These are phyloP conservation scores for Angomonas deanei DNA, from an alignment of 208 protist species.

Conservation along the genomic window DNA sequence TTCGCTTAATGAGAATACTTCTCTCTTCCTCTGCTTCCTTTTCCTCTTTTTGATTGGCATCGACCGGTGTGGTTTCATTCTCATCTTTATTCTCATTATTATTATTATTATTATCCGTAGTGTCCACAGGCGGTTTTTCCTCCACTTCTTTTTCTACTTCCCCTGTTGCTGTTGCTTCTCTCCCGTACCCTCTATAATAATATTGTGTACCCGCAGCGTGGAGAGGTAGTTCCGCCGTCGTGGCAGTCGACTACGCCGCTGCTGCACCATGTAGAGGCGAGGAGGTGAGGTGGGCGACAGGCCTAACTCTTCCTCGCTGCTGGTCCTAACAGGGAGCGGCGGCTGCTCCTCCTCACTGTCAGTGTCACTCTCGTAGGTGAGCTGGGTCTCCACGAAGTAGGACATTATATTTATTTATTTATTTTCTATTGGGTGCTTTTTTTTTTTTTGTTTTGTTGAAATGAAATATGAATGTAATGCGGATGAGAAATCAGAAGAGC, in stretches of 20 bases:
- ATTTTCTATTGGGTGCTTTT: slow-evolving; percentile 2
- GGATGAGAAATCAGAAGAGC: too few relatives aligned
- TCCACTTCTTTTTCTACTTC: not conserved
- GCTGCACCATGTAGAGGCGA: not conserved
- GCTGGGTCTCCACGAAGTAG: not conserved
- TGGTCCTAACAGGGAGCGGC: too few relatives aligned
- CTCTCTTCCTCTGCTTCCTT: not conserved
- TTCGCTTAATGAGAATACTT: not conserved
- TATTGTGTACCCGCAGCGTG: not conserved
- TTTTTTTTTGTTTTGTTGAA: slow-evolving; percentile 2
- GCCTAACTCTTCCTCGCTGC: not conserved
- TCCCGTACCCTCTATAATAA: not conserved
- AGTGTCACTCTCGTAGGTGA: not conserved
- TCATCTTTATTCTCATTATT: slow-evolving; percentile 1
- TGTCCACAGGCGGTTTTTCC: not conserved
- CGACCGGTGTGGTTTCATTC: too few relatives aligned
- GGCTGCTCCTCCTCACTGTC: not conserved
- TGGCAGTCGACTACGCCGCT: not conserved
- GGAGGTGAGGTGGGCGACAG: not conserved
- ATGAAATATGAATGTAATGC: too few relatives aligned
- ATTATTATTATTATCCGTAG: not conserved
- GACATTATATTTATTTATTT: slow-evolving; percentile 2
- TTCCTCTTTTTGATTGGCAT: slow-evolving; percentile 18
- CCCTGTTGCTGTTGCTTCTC: not conserved
- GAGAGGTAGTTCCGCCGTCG: not conserved